Conservation (phyloP, 352 stramenopile genomes). For the Halophytophthora batemanensis region DNA sequence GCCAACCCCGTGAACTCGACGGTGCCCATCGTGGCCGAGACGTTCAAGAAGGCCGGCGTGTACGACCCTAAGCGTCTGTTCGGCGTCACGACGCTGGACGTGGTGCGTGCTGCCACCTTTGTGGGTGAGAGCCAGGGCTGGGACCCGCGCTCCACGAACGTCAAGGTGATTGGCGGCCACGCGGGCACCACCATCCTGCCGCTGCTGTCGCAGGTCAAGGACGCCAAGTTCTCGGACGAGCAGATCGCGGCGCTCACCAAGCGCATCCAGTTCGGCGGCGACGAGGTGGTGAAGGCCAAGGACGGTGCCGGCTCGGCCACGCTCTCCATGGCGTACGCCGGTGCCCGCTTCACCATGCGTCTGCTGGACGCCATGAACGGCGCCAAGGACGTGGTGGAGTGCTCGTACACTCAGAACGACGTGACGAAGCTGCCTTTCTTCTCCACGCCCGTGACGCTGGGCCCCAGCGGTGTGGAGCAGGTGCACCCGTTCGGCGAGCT, state of each 20-base stretch:
- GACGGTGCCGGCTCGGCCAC: conserved; percentile 97
- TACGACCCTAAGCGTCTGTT: conserved; percentile 98
- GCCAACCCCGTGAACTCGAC: conserved; percentile 99
- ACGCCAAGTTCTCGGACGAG: conserved; percentile 92
- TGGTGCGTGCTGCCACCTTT: conserved; percentile 97
- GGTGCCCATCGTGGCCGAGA: conserved; percentile 98
- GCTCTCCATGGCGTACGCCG: conserved; percentile 99
- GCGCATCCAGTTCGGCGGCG: conserved; percentile 92
- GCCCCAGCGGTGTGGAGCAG: conserved; percentile 95
- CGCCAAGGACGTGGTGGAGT: conserved; percentile 94
- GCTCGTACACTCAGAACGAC: conserved; percentile 96
- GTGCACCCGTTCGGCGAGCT: conserved; percentile 92
- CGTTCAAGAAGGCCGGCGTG: conserved; percentile 94
- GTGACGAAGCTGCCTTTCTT: conserved; percentile 96
- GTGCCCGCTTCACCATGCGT: conserved; percentile 91
- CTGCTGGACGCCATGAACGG: conserved; percentile 95
- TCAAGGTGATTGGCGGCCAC: conserved; percentile 98
- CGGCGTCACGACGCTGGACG: conserved; percentile 98
- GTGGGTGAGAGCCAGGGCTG: conserved; percentile 73
- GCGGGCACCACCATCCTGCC: conserved; percentile 99
- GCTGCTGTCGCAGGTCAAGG: conserved; percentile 95
- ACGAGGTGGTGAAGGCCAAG: conserved; percentile 97
- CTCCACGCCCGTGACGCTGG: conserved; percentile 93
- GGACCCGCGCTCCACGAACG: conserved; percentile 75
- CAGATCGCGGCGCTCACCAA: conserved; percentile 95